These are phyloP conservation scores for Tolypocladium tundrense DNA, from an alignment of 2,329 filamentous ascomycete species.

Conservation along the genomic window DNA sequence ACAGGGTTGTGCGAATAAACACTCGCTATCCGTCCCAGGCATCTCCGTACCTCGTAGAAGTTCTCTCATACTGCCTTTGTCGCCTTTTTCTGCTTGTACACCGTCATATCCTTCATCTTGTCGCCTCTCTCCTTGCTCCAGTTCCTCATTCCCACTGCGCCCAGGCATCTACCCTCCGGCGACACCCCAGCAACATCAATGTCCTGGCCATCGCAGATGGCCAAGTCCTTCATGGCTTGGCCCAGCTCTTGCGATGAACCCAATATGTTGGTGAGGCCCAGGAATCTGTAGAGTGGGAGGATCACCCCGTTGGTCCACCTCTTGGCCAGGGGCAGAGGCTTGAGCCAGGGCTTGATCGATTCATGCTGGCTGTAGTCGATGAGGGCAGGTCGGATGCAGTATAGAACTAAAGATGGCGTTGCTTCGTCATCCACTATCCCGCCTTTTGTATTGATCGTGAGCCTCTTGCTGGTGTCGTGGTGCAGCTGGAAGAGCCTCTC, in stretches of 20 bases:
- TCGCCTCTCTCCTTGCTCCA: background rate
- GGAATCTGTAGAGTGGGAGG: background rate
- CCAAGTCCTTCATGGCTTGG: background rate
- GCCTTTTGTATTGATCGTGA: background rate
- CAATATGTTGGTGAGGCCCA: background rate
- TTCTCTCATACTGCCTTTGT: background rate
- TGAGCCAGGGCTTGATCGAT: background rate
- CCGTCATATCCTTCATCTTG: background rate
- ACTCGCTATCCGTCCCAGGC: background rate
- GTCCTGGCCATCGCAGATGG: background rate
- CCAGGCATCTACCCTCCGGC: background rate
- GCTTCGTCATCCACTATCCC: background rate
- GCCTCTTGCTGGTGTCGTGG: background rate
- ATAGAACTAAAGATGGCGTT: background rate
- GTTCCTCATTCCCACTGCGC: background rate
- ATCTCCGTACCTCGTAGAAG: background rate
- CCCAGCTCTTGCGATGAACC: background rate
- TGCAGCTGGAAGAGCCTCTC: conserved; percentile 1
- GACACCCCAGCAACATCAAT: background rate
- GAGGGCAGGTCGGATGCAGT: background rate
- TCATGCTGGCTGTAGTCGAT: conserved; percentile 1
- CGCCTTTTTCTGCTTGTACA: background rate
- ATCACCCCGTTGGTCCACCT: background rate
- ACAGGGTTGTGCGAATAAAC: background rate
- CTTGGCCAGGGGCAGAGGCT: background rate